A percentile compares a stretch with the other conserved stretches of the same genome.
phyloP scores from a whole-genome alignment of 805 yeast genomes.

The Cyberlindnera samutprakarnensis region DNA sequence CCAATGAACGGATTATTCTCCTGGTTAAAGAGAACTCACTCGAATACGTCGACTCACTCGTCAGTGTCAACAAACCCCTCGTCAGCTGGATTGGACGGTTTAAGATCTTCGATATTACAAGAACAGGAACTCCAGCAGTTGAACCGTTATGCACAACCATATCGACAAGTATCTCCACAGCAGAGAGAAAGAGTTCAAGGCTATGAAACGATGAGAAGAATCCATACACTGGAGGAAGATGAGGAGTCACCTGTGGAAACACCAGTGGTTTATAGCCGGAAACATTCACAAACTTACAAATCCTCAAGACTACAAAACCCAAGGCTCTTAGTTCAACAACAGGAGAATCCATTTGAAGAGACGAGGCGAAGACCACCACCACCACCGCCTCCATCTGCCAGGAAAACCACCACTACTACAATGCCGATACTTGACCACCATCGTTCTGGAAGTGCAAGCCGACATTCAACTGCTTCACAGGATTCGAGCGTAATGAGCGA shows the following conservation, averaged over 20 bases:
- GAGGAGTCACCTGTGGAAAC: slow-evolving; percentile 11
- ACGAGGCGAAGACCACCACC: slow-evolving; percentile 11
- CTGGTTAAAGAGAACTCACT: not conserved
- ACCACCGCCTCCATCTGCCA: slow-evolving; percentile 18
- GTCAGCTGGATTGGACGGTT: slow-evolving; percentile 4
- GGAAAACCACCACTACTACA: slow-evolving; percentile 4
- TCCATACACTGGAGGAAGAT: slow-evolving; percentile 20
- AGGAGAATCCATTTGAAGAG: slow-evolving; percentile 17
- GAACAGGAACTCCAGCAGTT: slow-evolving; percentile 7
- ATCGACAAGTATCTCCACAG: not conserved
- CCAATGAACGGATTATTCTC: no score
- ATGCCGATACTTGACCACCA: no score
- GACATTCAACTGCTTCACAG: slow-evolving; percentile 15
- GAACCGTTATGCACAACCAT: not conserved
- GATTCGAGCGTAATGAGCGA: slow-evolving; percentile 21
- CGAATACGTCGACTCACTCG: no score
- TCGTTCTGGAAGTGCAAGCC: slow-evolving; percentile 18
- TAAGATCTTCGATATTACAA: slow-evolving; percentile 11
- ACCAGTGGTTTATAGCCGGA: not conserved
- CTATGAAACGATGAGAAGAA: slow-evolving; percentile 4
- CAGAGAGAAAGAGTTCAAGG: not conserved
- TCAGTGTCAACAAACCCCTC: no score
- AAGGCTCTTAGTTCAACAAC: no score
- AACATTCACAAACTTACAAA: not conserved
- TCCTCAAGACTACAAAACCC: slow-evolving; percentile 5